phyloP scores from a whole-genome alignment of 805 yeast genomes.

The Candida alai region DNA sequence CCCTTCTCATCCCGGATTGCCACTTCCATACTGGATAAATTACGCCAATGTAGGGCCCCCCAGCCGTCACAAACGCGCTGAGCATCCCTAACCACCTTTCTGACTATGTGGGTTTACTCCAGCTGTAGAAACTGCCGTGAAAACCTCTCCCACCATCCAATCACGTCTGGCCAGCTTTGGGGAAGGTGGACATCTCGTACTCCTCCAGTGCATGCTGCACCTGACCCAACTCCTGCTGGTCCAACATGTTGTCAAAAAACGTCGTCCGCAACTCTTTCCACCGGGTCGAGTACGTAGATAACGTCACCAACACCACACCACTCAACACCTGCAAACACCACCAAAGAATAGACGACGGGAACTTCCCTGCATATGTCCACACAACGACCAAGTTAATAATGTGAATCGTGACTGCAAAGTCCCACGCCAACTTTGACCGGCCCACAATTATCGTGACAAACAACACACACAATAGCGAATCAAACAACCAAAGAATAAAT shows the following conservation, averaged over 20 bases:
- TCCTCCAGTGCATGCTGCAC: constrained; percentile 8
- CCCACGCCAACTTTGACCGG: constrained; percentile 91
- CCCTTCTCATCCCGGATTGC: too few relatives aligned
- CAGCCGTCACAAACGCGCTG: too few relatives aligned
- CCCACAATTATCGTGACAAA: constrained; percentile 88
- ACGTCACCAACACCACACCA: constrained; percentile 61
- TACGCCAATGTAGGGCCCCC: too few relatives aligned
- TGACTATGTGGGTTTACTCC: too few relatives aligned
- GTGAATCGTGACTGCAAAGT: constrained; percentile 92
- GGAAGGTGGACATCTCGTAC: constrained; percentile 2
- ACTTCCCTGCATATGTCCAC: constrained; percentile 56
- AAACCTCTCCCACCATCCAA: too few relatives aligned
- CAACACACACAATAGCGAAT: constrained; percentile 75
- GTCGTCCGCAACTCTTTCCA: constrained; percentile 90
- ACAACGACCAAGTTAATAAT: constrained; percentile 70
- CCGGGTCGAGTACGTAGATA: constrained; percentile 87
- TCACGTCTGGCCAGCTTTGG: background rate
- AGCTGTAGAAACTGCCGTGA: too few relatives aligned
- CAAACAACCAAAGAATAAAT: constrained; percentile 74
- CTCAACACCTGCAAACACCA: constrained; percentile 75
- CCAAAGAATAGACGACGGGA: constrained; percentile 78
- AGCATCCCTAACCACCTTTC: too few relatives aligned
- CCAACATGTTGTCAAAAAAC: constrained; percentile 80
- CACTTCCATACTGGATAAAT: too few relatives aligned
- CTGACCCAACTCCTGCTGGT: constrained; percentile 47